Conservation (phyloP, 352 stramenopile genomes). For the Stramenopiles sp. region DNA sequence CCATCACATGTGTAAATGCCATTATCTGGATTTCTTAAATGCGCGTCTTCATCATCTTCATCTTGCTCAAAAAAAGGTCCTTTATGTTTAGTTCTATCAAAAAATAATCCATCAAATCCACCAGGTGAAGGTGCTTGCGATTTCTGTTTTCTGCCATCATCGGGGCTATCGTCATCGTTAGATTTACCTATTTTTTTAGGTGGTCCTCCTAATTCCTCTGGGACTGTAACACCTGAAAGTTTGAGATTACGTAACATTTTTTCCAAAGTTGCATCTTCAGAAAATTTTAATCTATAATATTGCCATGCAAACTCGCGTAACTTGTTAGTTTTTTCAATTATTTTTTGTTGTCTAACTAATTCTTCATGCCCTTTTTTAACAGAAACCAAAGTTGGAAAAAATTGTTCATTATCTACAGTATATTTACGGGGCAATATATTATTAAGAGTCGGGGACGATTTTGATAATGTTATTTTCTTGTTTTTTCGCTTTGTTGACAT, state of each 20-base stretch:
- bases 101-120: slow-evolving; percentile 1
- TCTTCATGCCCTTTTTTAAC: not conserved
- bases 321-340: not conserved
- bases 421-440: too few species aligned
- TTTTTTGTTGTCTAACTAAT: not conserved
- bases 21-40: slow-evolving; percentile 1
- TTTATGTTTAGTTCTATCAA: not conserved
- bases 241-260: not conserved
- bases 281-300: not conserved
- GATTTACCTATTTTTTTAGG: not conserved
- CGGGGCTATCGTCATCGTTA: not conserved
- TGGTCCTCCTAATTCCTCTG: not conserved
- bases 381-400: not conserved
- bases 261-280: not conserved
- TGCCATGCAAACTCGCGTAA: not conserved
- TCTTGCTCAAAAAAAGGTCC: not conserved
- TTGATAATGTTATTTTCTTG: not conserved
- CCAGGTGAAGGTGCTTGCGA: not conserved
- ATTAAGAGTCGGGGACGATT: too few species aligned
- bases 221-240: not conserved
- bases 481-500: not conserved
- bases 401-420: slow-evolving; percentile 5
- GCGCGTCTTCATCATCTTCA: not conserved
- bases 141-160: not conserved
- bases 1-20: not conserved